Evolutionary conservation across 1,284 basidiomycete genomes (phyloP), one percentile per base, ranked within the genome.

Genomic region (Takashimella koratensis): DNA sequence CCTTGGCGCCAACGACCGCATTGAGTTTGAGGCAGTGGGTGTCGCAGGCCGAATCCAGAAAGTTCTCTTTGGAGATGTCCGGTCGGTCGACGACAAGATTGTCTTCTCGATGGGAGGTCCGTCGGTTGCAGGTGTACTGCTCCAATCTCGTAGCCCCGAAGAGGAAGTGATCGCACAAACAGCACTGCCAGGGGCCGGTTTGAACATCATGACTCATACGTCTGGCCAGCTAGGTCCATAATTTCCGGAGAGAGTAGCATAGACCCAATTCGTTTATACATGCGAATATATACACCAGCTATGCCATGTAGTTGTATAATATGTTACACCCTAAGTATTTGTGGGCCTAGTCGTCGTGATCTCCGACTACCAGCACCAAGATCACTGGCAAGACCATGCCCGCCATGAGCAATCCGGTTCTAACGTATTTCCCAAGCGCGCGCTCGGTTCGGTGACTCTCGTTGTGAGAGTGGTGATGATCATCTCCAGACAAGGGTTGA

Each of bases 361-460:
- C 82, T 13, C 79, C 81, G 5, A 84, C 70, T 10, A 84, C 36
- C 30, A 67, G 68, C 45, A 79, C 77, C 56, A 86, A 70, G 8
- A 79, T 44, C 39, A 83, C 79, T 5, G 90, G 90, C 26, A 84
- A 75, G 52, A 88, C 79, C 79, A 92, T 90, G 3, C 90, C 90
- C 16, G 77, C 56, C 1, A 85, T 67, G 45, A 88, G 79, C 27
- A 88, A 71, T 5, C 76, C 58, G 5, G 83, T 78, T 23, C 87
- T 80, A 27, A 74, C 60, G 43, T 70, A 70, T 40, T 81, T 80
- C 19, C 78, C 75, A 43, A 86, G 70, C 20, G 68, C 62, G 11
- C 41, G 43, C 22, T 81, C 82, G 22, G 78, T 79, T 16, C 75
- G 60, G 21, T 77, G 63, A 6, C 74, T 58, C 39, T 63, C 72